Percentiles rank a stretch among this genome's conserved stretches.
These are phyloP conservation scores for Aquilaria malaccensis DNA, from an alignment of 345 rosid genomes.

Conservation along the genomic window DNA sequence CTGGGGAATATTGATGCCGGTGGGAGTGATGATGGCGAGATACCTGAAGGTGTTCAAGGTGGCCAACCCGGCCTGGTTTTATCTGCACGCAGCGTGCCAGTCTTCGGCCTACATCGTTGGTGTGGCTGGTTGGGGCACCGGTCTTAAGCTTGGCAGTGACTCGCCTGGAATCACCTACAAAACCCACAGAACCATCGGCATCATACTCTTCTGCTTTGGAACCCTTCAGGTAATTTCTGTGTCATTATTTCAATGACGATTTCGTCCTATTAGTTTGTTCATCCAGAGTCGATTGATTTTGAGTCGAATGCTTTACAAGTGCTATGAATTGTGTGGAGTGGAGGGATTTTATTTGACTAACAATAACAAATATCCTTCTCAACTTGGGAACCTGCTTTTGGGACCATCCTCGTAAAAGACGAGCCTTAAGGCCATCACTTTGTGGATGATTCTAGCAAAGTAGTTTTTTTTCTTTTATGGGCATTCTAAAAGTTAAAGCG, in stretches of 20 bases:
- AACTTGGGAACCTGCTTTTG: neutral
- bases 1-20: slow-evolving; percentile 80
- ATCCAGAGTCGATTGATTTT: too few species aligned
- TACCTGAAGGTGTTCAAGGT: slow-evolving; percentile 73
- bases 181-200: slow-evolving; percentile 69
- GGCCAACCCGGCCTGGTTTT: slow-evolving; percentile 85
- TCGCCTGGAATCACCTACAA: slow-evolving; percentile 24
- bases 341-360: neutral
- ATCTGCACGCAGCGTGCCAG: slow-evolving; percentile 69
- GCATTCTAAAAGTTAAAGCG: neutral
- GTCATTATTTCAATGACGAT: neutral
- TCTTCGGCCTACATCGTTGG: slow-evolving; percentile 67
- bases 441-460: neutral
- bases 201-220: slow-evolving; percentile 52
- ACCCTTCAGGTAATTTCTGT: slow-evolving; percentile 61
- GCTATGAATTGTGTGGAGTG: too few species aligned
- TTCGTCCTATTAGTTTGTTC: neutral
- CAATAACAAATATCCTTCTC: neutral
- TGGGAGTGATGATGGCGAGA: slow-evolving; percentile 73
- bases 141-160: slow-evolving; percentile 65
- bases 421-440: neutral
- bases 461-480: neutral
- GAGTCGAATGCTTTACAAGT: too few species aligned
- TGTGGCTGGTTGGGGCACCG: slow-evolving; percentile 84
- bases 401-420: neutral